Evolutionary conservation across 1,139 yeast species (phyloP), one percentile per base, ranked within the genome.

Genomic region (Saccharomyces pastorianus): DNA sequence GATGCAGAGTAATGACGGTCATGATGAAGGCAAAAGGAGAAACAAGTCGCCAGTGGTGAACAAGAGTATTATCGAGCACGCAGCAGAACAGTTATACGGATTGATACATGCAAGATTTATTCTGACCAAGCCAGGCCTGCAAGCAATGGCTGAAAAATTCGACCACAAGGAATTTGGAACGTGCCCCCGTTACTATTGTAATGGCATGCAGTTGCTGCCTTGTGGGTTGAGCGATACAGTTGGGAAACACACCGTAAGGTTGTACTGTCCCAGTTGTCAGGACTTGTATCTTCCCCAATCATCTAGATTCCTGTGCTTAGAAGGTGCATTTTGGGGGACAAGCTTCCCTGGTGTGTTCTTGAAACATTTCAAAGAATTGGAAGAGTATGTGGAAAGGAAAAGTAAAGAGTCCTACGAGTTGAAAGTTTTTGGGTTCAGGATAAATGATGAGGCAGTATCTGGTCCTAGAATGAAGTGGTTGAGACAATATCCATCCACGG

Each of bases 391-490:
- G 73, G 70, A 78, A 77, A 65, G 80, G 80, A 67, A 80, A 80
- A 61, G 78, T 77, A 67, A 67, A 50, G 70, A 67, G 26, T 57
- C 66, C 2, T 88, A 82, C 67, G 87, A 88, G 46, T 77, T 90
- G 65, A 87, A 84, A 65, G 78, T 91, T 52, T 95, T 88, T 73
- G 99, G 99, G 0, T 93, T 95, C 73, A 82, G 81, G 60, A 77
- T 93, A 46, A 82, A 87, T 63, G 95, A 88, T 66, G 68, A 74
- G 54, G 85, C 96, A 53, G 75, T 79, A 23, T 80, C 88, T 50
- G 99, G 99, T 0, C 95, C 96, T 11, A 78, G 98, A 63, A 93
- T 93, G 99, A 82, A 80, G 64, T 93, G 99, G 99, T 76, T 93
- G 58, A 81, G 98, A 62, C 82, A 82, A 70, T 76, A 79, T 59